Percentiles rank a stretch among this genome's conserved stretches.
Conservation (phyloP, 768 basidiomycete genomes). For the Panaeolus cyanescens region DNA sequence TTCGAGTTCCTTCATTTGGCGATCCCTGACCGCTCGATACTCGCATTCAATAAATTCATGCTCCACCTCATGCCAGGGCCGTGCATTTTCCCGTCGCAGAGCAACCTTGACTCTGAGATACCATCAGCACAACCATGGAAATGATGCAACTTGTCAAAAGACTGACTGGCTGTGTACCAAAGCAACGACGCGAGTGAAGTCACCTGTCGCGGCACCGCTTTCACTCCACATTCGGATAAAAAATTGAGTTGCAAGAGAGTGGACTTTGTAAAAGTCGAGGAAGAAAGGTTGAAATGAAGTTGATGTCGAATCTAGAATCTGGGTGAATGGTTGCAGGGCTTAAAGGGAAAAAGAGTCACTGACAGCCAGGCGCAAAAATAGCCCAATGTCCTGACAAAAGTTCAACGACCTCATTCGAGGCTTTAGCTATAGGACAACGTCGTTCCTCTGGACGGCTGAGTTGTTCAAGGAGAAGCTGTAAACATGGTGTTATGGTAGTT, state of each 20-base stretch:
- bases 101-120: conserved; percentile 70
- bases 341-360: conserved; percentile 23
- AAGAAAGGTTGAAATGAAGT: conserved; percentile 87
- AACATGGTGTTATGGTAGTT: not conserved
- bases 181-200: conserved; percentile 78
- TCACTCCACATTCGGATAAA: conserved; percentile 95
- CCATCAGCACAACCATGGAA: not conserved
- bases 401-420: conserved; percentile 85
- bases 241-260: conserved; percentile 79
- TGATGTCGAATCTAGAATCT: conserved; percentile 66
- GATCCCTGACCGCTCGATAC: conserved; percentile 82
- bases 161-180: conserved; percentile 85
- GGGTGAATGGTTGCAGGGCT: conserved; percentile 10
- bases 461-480: conserved; percentile 80
- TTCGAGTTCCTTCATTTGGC: conserved; percentile 90
- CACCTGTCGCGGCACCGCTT: conserved; percentile 72
- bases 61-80: conserved; percentile 85
- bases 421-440: conserved; percentile 80
- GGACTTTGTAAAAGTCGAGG: conserved; percentile 80
- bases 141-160: not conserved
- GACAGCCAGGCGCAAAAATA: conserved; percentile 85
- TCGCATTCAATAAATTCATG: conserved; percentile 79
- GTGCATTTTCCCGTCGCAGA: conserved; percentile 69
- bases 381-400: conserved; percentile 84
- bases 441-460: conserved; percentile 70